A percentile compares a stretch with the other conserved stretches of the same genome.
These are phyloP conservation scores for Leonotis leonurus DNA, from an alignment of 257 asterid genomes.

Conservation along the genomic window DNA sequence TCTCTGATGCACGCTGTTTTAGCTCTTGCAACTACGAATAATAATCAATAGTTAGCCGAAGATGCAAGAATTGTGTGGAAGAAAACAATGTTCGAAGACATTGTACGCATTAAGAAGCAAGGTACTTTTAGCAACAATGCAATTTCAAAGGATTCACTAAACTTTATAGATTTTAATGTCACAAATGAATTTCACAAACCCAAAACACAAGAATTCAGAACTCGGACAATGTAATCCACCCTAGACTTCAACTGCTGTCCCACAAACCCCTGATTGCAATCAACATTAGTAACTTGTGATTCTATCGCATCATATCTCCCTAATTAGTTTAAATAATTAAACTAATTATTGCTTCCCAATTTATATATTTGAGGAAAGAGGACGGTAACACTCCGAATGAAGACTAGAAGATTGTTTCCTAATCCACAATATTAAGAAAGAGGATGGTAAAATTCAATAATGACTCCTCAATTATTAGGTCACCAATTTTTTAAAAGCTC, in stretches of 20 bases:
- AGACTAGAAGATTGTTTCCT: background rate
- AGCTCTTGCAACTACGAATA: constrained; percentile 79
- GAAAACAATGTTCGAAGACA: background rate
- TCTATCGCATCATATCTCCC: background rate
- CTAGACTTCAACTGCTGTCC: background rate
- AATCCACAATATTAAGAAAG: background rate
- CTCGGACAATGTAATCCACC: background rate
- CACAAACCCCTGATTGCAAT: background rate
- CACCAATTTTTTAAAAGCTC: too few relatives aligned
- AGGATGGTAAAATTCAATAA: background rate
- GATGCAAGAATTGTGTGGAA: background rate
- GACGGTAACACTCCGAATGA: background rate
- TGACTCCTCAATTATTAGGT: too few relatives aligned
- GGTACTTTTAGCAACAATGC: background rate
- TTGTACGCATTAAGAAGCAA: background rate
- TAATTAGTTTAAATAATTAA: background rate
- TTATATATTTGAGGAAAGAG: background rate
- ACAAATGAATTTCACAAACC: background rate
- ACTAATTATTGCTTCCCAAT: background rate
- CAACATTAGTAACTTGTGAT: background rate
- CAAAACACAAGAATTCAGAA: background rate
- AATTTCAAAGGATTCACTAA: background rate
- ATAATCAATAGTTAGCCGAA: constrained; percentile 17
- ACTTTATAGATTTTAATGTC: background rate
- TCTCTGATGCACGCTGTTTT: constrained; percentile 77